Evolutionary conservation across 2,329 filamentous ascomycete genomes (phyloP), one percentile per base, ranked within the genome.

Genomic region (Colletotrichum cordylinicola): DNA sequence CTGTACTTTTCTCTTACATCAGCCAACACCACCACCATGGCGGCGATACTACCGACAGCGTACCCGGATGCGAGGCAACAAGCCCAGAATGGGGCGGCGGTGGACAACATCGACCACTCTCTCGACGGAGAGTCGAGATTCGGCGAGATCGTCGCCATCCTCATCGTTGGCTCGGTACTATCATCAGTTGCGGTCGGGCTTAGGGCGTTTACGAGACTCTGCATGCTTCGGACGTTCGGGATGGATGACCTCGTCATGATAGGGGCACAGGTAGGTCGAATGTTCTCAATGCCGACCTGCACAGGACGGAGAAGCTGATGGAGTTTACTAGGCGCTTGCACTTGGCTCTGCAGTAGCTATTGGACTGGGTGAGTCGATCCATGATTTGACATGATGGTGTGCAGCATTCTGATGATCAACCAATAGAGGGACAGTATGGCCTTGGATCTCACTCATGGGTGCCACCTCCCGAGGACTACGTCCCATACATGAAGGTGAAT

Each of bases 191-290:
- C 78, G 4, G 80, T 82, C 37, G 67, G 48, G 4, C 74, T 80
- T 8, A 77, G 81, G n/a, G 70, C 79, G 1, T 78, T 77, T 52
- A 81, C 80, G 4, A 78, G 81, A 6, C 31, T 74, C 2, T 39
- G 55, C 10, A 77, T 81, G 52, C 77, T 81, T 5, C 75, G 65
- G 8, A 79, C 75, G 1, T 79, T 82, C 21, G 81, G 81, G 2
- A 29, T 62, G 7, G 81, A 82, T 24, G 81, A 82, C 64, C 56
- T 68, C 4, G 64, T 81, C 39, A 80, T 82, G 75, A 73, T 77
- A 3, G 55, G 71, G 12, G 79, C 80, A 4, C 77, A 79, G 56
- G 72, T 74, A 12, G 65, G 72, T 16, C 15, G n/a, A 48, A 10
- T n/a, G 15, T 64, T 37, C 21, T 65, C 8, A 12, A 52, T 8